Evolutionary conservation across 768 basidiomycete species (phyloP).

Genomic region (Boletales sp.): DNA sequence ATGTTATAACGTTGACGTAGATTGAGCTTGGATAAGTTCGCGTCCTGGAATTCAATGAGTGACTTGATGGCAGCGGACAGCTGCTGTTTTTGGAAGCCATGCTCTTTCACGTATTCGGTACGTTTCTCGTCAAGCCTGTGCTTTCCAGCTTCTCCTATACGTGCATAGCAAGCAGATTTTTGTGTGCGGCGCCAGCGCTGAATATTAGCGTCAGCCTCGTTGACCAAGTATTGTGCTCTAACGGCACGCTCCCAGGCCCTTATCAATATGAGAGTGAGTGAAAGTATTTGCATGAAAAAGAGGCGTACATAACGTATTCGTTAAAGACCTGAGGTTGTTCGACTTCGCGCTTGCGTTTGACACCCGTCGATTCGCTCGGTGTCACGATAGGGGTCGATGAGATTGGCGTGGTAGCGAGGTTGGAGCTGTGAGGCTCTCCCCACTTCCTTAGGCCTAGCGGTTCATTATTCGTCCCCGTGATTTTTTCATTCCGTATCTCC

Average conservation of each 20-base stretch:
- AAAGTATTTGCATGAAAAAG: not conserved
- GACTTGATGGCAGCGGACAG: slow-evolving; percentile 21
- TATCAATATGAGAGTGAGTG: not conserved
- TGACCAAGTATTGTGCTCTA: slow-evolving; percentile 22
- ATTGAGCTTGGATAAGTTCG: slow-evolving; percentile 20
- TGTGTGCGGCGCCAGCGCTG: slow-evolving; percentile 29
- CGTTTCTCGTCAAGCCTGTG: slow-evolving; percentile 28
- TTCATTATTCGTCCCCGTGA: slow-evolving; percentile 23
- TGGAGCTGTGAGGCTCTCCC: slow-evolving; percentile 9
- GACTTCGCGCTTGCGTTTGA: slow-evolving; percentile 26
- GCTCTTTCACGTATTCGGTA: slow-evolving; percentile 25
- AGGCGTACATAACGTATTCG: slow-evolving; percentile 29
- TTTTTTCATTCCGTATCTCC: slow-evolving; percentile 11
- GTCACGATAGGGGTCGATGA: slow-evolving; percentile 17
- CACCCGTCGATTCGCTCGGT: slow-evolving; percentile 13
- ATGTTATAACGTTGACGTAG: slow-evolving; percentile 28
- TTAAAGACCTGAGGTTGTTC: slow-evolving; percentile 24
- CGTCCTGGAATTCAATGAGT: slow-evolving; percentile 22
- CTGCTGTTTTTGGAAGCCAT: slow-evolving; percentile 20
- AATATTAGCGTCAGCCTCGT: slow-evolving; percentile 28
- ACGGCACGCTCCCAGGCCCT: slow-evolving; percentile 31
- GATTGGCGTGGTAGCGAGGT: slow-evolving; percentile 3
- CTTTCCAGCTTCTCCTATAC: slow-evolving; percentile 29
- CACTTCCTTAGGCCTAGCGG: slow-evolving; percentile 14
- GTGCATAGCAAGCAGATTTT: slow-evolving; percentile 26